Evolutionary conservation across 768 basidiomycete species (phyloP), one percentile per base, ranked within the genome.

Genomic region (Neoboletus magnificus): DNA sequence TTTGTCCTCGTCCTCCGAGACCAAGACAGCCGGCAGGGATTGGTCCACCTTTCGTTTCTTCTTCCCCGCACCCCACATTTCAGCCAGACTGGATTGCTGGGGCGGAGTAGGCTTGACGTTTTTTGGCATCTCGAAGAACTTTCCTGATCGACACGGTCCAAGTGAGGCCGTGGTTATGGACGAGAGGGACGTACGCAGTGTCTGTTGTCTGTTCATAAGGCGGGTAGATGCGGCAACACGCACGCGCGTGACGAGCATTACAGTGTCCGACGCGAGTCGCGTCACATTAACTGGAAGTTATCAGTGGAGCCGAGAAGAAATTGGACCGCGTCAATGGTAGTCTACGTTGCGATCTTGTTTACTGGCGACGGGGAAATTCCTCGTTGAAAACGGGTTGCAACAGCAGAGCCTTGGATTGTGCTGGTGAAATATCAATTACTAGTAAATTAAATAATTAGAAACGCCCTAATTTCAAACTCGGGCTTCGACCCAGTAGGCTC

Each of bases 1-100:
- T 56, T 40, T 56, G 72, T 72, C 16, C 55, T 67, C 40, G 58
- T 68, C 48, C 50, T 57, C 47, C 59, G 71, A 15, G 65, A 43
- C 33, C 64, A 67, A 13, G 66, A 47, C 57, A 40, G 54, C 3
- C 29, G 64, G 40, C 29, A 50, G 63, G 40, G 67, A 62, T 60
- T 70, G 55, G 32, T 52, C 57, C 3, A 56, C 52, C 36, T 56
- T 64, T 16, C 57, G 64, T 57, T 70, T 66, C 61, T 71, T 78
- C 74, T 70, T 79, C 71, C 81, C 81, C 62, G 73, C 75, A 11
- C 76, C 77, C 88, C 89, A 93, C 75, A 90, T 78, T 52, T 91
- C 87, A 54, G 82, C 77, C 37, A 93, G 80, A 63, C 76, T 91
- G n/a, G 89, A 77, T 68, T 93, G 91, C 55, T 90, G 89, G 8